Evolutionary conservation across 2,329 filamentous ascomycete genomes (phyloP), one percentile per base, ranked within the genome.

Genomic region (Fusarium tuaranense): DNA sequence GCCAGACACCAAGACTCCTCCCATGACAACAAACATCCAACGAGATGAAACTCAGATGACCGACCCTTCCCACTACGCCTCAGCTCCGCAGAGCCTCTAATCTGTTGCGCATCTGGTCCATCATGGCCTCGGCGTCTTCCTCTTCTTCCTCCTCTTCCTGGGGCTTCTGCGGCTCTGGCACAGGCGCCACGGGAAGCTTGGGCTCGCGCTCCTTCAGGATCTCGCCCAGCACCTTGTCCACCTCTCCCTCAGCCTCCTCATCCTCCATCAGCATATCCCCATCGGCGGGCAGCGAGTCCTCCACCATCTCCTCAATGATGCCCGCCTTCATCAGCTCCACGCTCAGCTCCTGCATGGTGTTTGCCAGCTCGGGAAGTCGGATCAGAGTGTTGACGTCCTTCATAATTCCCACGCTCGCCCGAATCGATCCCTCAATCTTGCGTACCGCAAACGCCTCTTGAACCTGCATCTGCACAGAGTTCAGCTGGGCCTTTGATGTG

Each of bases 281-380:
- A 67, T 95, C 92, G 74, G 92, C 89, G n/a, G 95, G 94, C 75
- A 98, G 86, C 51, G 89, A 92, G 81, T 98, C 96, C 58, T 92
- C 94, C 6, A 97, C 92, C 94, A 98, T 98, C 86, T 99, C 97
- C 87, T 98, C 96, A 70, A 98, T 97, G 75, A 99, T 96, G 18
- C 96, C 97, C 3, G 97, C 96, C 86, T 95, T 97, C 83, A 98
- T 93, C 76, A 98, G 85, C 87, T 98, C 97, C 68, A 92, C 88
- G 78, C 92, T 93, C 60, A 98, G 86, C 82, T 97, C 94, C 73
- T 92, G 88, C 96, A 98, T 98, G 10, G 95, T 98, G 16, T 90
- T 92, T 22, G 93, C 94, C 71, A 98, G 87, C 76, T 98, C 94
- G 13, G 97, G 97, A 77, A 99, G 84, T 32, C 92, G 89, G 60